These are phyloP conservation scores for Mortierella antarctica DNA, from an alignment of 192 early-diverging fungal species.

Conservation along the genomic window DNA sequence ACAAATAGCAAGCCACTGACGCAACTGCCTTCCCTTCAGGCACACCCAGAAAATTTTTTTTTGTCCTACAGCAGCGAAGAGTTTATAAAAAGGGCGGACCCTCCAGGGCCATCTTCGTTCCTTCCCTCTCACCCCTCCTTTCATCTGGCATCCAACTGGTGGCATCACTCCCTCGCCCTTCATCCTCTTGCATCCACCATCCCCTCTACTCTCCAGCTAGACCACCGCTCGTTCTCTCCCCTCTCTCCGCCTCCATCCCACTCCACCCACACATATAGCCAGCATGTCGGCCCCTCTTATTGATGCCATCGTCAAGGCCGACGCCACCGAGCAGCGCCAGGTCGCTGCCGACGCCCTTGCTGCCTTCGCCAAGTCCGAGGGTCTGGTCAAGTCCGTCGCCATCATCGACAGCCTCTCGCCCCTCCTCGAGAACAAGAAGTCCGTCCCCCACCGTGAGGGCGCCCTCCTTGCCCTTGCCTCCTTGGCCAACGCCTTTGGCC, in stretches of 20 bases:
- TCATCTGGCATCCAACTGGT: constrained; percentile 22
- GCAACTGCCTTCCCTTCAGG: not conserved
- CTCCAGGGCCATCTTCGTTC: constrained; percentile 19
- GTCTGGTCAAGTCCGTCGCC: constrained; percentile 64
- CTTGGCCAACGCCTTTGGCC: constrained; percentile 64
- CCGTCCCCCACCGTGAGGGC: constrained; percentile 68
- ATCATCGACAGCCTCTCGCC: constrained; percentile 67
- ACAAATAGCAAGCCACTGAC: not conserved
- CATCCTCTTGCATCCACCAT: not conserved
- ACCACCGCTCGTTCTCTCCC: not conserved
- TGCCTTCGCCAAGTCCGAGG: constrained; percentile 50
- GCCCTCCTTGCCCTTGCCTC: constrained; percentile 68
- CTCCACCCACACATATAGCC: not conserved
- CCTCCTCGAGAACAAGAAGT: constrained; percentile 79
- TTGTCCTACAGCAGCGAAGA: not conserved
- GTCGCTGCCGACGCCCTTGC: constrained; percentile 48
- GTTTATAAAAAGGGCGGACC: not conserved
- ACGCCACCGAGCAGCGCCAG: constrained; percentile 51
- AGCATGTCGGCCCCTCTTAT: constrained; percentile 50
- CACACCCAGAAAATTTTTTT: not conserved
- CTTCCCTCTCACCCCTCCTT: constrained; percentile 32
- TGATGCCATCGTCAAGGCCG: constrained; percentile 54
- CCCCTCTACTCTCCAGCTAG: constrained; percentile 24
- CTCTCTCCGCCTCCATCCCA: not conserved
- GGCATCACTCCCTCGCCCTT: constrained; percentile 22